Evolutionary conservation across 495 filamentous ascomycete genomes (phyloP), one percentile per base, ranked within the genome.

Genomic region (Penicillium mononematosum): DNA sequence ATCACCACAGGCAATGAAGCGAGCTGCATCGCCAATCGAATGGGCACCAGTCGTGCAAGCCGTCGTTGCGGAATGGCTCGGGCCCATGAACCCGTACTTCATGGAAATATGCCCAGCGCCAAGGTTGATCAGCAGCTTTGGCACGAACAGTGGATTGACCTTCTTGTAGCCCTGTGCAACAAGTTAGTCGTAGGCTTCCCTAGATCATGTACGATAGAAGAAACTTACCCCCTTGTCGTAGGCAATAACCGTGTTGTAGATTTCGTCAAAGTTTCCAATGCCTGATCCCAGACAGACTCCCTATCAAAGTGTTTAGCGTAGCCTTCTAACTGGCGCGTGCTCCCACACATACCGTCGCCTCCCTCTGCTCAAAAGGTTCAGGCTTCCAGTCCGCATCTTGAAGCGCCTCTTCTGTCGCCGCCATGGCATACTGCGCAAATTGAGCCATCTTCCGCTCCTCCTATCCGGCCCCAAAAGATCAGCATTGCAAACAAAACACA

Each of bases 21-120:
- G 85, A 42, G 88, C 83, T 34, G 94, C 94, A 66, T 98, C 94
- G 29, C 92, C 92, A 55, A 98, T 86, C 7, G 92, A 88, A 76
- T 98, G 93, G 8, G 92, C 91, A 3, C 93, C 92, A 1, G 94
- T 97, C 0, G 94, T 96, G 62, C 94, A 98, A 46, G 94, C 94
- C 22, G 94, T 97, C 5, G 92, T 96, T 46, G 83, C 89, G 14
- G 93, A 81, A 72, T 96, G 92, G 60, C 94, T 96, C 3, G 94
- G 94, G 3, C 94, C 94, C 71, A 84, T 87, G 66, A 98, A 85
- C n/a, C 89, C 88, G 76, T 92, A 85, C 65, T 85, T 89, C 85
- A 97, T 96, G 27, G 92, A 90, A 50, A 98, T 86, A 71, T 98
- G 92, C 0, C 94, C 94, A 14, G 94, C 94, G 2, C 88, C 94